phyloP scores from a whole-genome alignment of 169 alveolate species.

The Plasmodium fragile region DNA sequence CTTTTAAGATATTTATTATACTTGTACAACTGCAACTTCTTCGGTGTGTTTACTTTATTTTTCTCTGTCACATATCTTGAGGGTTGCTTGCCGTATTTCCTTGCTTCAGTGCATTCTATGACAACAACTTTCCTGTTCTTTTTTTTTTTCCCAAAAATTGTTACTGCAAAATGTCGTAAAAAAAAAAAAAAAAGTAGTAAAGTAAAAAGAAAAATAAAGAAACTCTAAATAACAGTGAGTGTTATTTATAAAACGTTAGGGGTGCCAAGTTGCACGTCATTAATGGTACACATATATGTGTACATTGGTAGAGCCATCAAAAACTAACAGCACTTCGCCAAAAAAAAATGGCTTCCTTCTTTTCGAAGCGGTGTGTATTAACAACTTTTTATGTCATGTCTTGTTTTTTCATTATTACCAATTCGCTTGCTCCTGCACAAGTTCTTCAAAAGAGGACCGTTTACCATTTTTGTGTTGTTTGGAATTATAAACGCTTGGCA shows the following conservation, averaged over 20 bases:
- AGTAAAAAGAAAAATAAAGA: background rate
- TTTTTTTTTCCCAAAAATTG: constrained; percentile 59
- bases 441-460: constrained; percentile 1
- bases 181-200: constrained; percentile 5
- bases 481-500: constrained; percentile 20
- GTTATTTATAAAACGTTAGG: background rate
- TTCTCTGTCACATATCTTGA: constrained; percentile 85
- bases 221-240: background rate
- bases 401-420: constrained; percentile 16
- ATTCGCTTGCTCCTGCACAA: constrained; percentile 18
- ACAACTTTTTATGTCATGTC: background rate
- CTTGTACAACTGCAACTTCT: constrained; percentile 84
- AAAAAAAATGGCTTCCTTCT: background rate
- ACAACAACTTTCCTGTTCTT: constrained; percentile 80
- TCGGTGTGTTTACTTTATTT: constrained; percentile 86
- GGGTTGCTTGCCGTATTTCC: constrained; percentile 84
- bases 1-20: constrained; percentile 85
- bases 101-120: constrained; percentile 85
- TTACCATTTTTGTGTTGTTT: constrained; percentile 14
- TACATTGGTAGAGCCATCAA: background rate
- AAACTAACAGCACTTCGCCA: background rate
- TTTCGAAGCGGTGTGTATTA: background rate
- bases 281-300: background rate
- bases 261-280: background rate
- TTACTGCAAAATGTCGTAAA: constrained; percentile 5